Evolutionary conservation across 495 filamentous ascomycete genomes (phyloP).

Genomic region (Venustampulla echinocandica): DNA sequence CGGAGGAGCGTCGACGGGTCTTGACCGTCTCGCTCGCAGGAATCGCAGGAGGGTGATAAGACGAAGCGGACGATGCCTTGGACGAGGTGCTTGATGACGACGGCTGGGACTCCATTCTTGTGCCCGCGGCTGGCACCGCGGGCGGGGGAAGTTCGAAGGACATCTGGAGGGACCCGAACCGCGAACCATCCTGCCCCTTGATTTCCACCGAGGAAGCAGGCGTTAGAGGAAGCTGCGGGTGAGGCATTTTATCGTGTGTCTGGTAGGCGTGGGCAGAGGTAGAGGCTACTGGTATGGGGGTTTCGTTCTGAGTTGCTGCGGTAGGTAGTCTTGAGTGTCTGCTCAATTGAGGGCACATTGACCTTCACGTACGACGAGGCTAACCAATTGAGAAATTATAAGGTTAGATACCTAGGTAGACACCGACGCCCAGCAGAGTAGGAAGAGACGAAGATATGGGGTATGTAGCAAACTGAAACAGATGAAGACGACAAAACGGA

Average conservation of each 20-base stretch:
- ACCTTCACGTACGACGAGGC: no score
- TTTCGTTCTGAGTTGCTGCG: no score
- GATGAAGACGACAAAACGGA: no score
- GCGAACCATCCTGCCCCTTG: conserved; percentile 60
- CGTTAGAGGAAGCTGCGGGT: conserved; percentile 63
- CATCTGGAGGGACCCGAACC: conserved; percentile 42
- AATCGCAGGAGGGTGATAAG: conserved; percentile 46
- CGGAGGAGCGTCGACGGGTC: conserved; percentile 46
- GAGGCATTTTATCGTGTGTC: conserved; percentile 55
- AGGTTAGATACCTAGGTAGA: no score
- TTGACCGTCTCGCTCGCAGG: conserved; percentile 47
- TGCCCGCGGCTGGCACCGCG: conserved; percentile 44
- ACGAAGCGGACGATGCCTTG: conserved; percentile 29
- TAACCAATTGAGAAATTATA: no score
- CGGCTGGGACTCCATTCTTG: conserved; percentile 31
- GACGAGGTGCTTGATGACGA: conserved; percentile 26
- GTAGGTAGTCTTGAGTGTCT: no score
- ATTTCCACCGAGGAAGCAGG: conserved; percentile 81
- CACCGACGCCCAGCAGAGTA: no score
- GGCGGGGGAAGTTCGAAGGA: conserved; percentile 80
- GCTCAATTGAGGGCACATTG: no score
- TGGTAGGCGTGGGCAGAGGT: no score
- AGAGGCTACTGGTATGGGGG: no score
- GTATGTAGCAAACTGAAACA: no score
- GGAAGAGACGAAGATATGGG: no score